These are phyloP conservation scores for Breviolum minutum DNA, from an alignment of 73 alveolate genomes.

Conservation along the genomic window DNA sequence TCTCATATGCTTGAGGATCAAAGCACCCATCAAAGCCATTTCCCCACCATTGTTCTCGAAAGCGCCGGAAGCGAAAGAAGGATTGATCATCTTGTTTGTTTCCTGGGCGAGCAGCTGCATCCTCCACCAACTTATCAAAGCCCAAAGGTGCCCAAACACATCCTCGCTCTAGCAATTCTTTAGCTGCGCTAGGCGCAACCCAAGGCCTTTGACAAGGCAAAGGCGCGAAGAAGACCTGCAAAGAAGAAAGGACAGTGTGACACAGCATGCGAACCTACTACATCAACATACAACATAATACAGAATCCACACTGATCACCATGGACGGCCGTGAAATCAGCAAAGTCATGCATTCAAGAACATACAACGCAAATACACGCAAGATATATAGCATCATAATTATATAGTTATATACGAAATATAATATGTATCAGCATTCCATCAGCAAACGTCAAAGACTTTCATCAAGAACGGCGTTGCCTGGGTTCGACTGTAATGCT, in stretches of 20 bases:
- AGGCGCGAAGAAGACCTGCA: constrained; percentile 78
- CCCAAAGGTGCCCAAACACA: constrained; percentile 64
- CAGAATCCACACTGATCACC: no score
- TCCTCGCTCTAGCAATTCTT: not conserved
- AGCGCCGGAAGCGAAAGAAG: not conserved
- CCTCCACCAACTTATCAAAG: constrained; percentile 77
- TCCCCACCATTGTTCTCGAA: constrained; percentile 45
- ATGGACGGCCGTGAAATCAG: no score
- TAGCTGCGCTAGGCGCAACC: constrained; percentile 83
- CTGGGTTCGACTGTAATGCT: constrained; percentile 55
- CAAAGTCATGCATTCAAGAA: no score
- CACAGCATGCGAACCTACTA: no score
- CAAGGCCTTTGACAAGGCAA: constrained; percentile 90
- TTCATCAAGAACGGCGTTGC: not conserved
- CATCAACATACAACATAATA: no score
- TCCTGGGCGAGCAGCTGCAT: constrained; percentile 84
- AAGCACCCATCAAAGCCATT: not conserved
- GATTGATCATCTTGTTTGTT: constrained; percentile 36
- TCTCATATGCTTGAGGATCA: not conserved
- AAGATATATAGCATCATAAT: no score
- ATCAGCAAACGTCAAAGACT: no score
- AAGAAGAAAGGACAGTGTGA: no score
- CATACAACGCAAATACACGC: no score
- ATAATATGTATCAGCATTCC: no score
- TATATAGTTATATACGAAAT: no score